These are phyloP conservation scores for Plasmopara muralis DNA, from an alignment of 352 stramenopile species.

Conservation along the genomic window DNA sequence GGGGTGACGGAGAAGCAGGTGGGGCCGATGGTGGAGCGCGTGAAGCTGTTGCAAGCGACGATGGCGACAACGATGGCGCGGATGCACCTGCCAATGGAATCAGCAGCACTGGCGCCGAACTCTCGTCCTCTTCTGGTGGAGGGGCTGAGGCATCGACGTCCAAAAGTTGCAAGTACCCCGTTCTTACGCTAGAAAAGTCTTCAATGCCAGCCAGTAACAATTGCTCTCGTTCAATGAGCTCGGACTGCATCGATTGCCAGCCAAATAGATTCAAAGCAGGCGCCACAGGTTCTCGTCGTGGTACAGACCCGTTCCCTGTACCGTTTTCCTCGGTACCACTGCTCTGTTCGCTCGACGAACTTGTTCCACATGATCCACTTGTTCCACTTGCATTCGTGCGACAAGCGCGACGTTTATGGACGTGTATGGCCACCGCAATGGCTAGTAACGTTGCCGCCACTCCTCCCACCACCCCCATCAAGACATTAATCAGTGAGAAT, in stretches of 20 bases:
- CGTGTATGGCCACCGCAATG: constrained; percentile 24
- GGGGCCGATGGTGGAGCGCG: constrained; percentile 7
- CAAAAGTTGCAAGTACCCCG: constrained; percentile 47
- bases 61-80: constrained; percentile 25
- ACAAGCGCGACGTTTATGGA: constrained; percentile 19
- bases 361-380: constrained; percentile 1
- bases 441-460: constrained; percentile 28
- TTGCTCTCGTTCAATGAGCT: constrained; percentile 45
- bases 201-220: constrained; percentile 33
- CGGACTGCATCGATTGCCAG: constrained; percentile 42
- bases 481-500: constrained; percentile 9
- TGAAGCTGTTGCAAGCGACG: constrained; percentile 5
- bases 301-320: constrained; percentile 8
- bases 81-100: constrained; percentile 31
- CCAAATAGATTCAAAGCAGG: constrained; percentile 41
- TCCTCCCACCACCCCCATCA: constrained; percentile 22
- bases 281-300: constrained; percentile 9
- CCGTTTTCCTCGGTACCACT: constrained; percentile 6
- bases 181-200: constrained; percentile 36
- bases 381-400: constrained; percentile 10
- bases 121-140: constrained; percentile 24
- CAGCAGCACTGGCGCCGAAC: constrained; percentile 26
- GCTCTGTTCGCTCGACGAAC: constrained; percentile 1
- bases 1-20: constrained; percentile 9
- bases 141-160: constrained; percentile 35